phyloP scores from a whole-genome alignment of 2,329 filamentous ascomycete species.

The Fusarium vanettenii region DNA sequence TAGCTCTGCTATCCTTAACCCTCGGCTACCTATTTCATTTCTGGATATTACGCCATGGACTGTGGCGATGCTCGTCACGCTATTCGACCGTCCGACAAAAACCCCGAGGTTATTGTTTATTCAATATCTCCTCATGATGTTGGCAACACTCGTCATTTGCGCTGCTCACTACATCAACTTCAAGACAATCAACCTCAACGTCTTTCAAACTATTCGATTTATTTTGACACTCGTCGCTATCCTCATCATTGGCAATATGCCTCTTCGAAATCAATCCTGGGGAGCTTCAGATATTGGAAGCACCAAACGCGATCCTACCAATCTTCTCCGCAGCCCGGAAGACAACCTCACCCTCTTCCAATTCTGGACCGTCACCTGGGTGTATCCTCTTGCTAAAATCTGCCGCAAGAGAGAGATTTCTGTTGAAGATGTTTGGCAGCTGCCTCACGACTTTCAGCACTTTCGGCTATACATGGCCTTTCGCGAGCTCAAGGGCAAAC shows the following conservation, averaged over 20 bases:
- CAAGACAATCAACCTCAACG: conserved; percentile 26
- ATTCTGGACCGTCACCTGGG: conserved; percentile 88
- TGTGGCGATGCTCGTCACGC: conserved; percentile 50
- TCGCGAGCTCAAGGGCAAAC: conserved; percentile 76
- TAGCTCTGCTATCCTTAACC: conserved; percentile 45
- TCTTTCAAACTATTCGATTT: conserved; percentile 39
- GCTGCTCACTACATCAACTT: conserved; percentile 47
- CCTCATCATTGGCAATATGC: conserved; percentile 51
- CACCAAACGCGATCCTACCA: conserved; percentile 41
- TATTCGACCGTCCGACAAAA: conserved; percentile 53
- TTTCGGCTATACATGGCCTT: conserved; percentile 79
- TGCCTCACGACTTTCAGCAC: conserved; percentile 87
- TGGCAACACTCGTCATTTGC: conserved; percentile 46
- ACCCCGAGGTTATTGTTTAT: conserved; percentile 55
- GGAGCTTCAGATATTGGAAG: conserved; percentile 48
- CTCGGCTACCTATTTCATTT: conserved; percentile 41
- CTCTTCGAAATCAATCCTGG: conserved; percentile 51
- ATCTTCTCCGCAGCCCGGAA: conserved; percentile 74
- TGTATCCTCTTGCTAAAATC: conserved; percentile 76
- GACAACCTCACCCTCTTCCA: conserved; percentile 84
- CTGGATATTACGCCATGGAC: conserved; percentile 56
- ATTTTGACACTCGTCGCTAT: conserved; percentile 42
- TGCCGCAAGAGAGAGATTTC: conserved; percentile 75
- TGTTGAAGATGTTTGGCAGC: conserved; percentile 83
- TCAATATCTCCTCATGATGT: conserved; percentile 52